phyloP scores from a whole-genome alignment of 2,329 filamentous ascomycete species.

The Colletotrichum phormii region DNA sequence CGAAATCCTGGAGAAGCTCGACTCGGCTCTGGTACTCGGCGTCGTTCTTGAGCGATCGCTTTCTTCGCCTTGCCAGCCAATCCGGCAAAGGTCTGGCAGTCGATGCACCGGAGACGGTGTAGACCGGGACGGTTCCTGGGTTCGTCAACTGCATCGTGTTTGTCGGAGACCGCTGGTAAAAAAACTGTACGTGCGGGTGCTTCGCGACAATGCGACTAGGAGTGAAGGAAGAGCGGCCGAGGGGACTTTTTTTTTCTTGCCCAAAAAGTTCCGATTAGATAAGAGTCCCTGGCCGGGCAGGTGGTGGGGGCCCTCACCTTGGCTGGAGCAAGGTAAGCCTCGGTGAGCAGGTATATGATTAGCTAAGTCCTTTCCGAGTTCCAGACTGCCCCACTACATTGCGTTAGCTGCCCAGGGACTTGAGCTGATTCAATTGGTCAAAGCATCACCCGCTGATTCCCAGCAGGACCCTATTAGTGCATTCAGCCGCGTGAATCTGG shows the following conservation, averaged over 20 bases:
- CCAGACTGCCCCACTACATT: slow-evolving; percentile 16
- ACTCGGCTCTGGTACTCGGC: slow-evolving; percentile 93
- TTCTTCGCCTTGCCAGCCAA: slow-evolving; percentile 91
- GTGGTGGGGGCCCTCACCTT: not conserved
- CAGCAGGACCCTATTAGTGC: slow-evolving; percentile 29
- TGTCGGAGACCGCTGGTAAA: slow-evolving; percentile 13
- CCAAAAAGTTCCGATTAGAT: slow-evolving; percentile 39
- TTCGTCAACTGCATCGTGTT: slow-evolving; percentile 81
- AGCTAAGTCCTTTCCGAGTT: slow-evolving; percentile 26
- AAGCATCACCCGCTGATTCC: slow-evolving; percentile 6
- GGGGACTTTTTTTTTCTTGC: slow-evolving; percentile 20
- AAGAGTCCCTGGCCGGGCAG: slow-evolving; percentile 7
- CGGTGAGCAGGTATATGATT: not conserved
- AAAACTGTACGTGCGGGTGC: slow-evolving; percentile 9
- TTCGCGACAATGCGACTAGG: slow-evolving; percentile 25
- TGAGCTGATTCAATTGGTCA: slow-evolving; percentile 3
- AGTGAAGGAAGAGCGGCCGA: slow-evolving; percentile 27
- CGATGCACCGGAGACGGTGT: slow-evolving; percentile 93
- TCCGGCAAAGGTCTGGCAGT: slow-evolving; percentile 90
- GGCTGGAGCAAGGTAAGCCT: not conserved
- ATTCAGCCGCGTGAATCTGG: slow-evolving; percentile 23
- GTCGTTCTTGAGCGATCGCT: slow-evolving; percentile 92
- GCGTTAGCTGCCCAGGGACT: slow-evolving; percentile 32
- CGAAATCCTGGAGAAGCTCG: slow-evolving; percentile 96
- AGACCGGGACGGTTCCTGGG: slow-evolving; percentile 86